phyloP scores from a whole-genome alignment of 148 eudicot species.

The Rhododendron ferrugineum region DNA sequence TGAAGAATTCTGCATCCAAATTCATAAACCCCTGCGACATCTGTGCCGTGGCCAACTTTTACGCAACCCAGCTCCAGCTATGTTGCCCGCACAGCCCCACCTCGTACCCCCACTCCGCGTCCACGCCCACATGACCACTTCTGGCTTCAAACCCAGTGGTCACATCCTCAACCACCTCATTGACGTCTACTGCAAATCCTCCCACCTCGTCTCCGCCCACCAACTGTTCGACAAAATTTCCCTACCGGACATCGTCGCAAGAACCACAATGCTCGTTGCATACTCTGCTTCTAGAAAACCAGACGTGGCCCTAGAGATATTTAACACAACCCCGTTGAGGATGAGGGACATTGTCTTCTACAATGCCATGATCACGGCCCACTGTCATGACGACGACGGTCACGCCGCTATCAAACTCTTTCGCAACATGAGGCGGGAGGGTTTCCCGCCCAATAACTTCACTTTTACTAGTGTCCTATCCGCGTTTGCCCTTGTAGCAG shows the following conservation, averaged over 20 bases:
- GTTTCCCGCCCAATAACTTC: conserved; percentile 41
- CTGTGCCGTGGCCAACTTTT: conserved; percentile 44
- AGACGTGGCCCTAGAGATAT: conserved; percentile 34
- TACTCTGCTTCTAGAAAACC: conserved; percentile 31
- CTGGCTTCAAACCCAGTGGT: conserved; percentile 61
- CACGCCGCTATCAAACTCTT: conserved; percentile 35
- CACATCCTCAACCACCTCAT: conserved; percentile 51
- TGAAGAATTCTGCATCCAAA: conserved; percentile 19
- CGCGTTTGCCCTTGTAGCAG: conserved; percentile 40
- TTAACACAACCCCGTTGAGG: conserved; percentile 36
- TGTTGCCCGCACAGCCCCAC: conserved; percentile 40
- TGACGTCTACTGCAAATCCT: conserved; percentile 38
- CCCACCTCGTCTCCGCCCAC: conserved; percentile 37
- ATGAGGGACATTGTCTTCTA: conserved; percentile 51
- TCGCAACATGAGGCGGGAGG: conserved; percentile 24
- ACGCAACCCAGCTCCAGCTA: conserved; percentile 54
- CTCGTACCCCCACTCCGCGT: conserved; percentile 35
- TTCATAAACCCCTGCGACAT: conserved; percentile 21
- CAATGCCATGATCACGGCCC: conserved; percentile 65
- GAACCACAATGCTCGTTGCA: conserved; percentile 51
- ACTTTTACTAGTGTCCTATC: conserved; percentile 35
- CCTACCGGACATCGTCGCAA: conserved; percentile 44
- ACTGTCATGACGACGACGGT: conserved; percentile 44
- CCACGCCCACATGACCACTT: conserved; percentile 73
- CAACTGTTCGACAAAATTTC: conserved; percentile 55